Evolutionary conservation across 1,139 yeast genomes (phyloP).

Genomic region (Geotrichum cucujoidarum): DNA sequence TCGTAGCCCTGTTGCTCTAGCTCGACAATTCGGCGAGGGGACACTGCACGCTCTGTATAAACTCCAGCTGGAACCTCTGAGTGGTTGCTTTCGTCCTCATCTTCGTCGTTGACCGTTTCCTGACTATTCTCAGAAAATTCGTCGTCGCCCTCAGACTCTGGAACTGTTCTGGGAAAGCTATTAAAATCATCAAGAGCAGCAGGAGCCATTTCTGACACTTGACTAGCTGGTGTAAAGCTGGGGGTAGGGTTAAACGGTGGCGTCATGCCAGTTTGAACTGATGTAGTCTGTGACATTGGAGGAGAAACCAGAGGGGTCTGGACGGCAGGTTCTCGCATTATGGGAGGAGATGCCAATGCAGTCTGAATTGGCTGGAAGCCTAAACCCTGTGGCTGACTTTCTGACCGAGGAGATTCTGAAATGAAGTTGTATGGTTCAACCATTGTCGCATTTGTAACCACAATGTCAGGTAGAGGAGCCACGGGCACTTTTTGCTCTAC

Average conservation of each 20-base stretch:
- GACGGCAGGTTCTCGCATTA: neutral
- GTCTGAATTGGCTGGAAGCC: neutral
- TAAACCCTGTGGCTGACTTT: neutral
- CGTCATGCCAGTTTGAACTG: neutral
- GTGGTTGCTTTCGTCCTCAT: slow-evolving; percentile 5
- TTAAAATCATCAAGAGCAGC: no score
- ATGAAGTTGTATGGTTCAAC: neutral
- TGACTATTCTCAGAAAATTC: slow-evolving; percentile 3
- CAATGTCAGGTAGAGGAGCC: slow-evolving; percentile 1
- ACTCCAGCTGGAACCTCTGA: neutral
- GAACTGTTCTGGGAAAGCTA: neutral
- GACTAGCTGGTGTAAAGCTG: no score
- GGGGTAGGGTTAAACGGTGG: neutral
- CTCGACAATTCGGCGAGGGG: slow-evolving; percentile 1
- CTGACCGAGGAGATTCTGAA: neutral
- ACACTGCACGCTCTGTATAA: neutral
- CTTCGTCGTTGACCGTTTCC: slow-evolving; percentile 18
- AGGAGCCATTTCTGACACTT: no score
- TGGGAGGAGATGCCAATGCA: neutral
- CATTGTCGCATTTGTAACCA: neutral
- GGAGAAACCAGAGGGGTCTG: no score
- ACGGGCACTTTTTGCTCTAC: neutral
- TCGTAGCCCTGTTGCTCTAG: slow-evolving; percentile 18
- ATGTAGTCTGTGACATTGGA: no score
- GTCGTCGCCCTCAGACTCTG: slow-evolving; percentile 5